These are phyloP conservation scores for Ogataea minuta DNA, from an alignment of 805 yeast species.

Conservation along the genomic window DNA sequence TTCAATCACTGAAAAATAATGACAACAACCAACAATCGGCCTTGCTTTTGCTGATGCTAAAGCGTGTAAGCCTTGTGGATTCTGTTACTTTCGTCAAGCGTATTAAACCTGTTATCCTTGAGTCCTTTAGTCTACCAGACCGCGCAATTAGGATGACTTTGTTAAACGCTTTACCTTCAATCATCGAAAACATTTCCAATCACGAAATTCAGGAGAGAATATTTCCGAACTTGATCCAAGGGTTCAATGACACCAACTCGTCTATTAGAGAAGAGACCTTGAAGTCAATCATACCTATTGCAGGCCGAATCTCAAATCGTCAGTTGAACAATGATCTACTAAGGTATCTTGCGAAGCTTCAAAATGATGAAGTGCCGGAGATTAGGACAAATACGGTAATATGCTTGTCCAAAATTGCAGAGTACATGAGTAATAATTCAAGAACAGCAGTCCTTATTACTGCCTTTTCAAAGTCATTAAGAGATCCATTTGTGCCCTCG, in stretches of 20 bases:
- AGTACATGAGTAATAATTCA: constrained; percentile 49
- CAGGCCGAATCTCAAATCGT: constrained; percentile 66
- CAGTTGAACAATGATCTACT: constrained; percentile 85
- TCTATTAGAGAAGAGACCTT: constrained; percentile 80
- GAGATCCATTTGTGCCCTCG: constrained; percentile 75
- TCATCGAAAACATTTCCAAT: constrained; percentile 49
- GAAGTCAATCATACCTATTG: constrained; percentile 55
- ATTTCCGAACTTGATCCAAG: constrained; percentile 67
- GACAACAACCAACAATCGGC: constrained; percentile 27
- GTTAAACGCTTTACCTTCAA: constrained; percentile 58
- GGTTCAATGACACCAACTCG: constrained; percentile 81
- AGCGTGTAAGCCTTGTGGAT: constrained; percentile 29
- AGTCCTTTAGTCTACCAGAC: constrained; percentile 65
- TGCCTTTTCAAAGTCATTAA: constrained; percentile 79
- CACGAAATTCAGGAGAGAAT: constrained; percentile 67
- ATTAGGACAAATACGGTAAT: constrained; percentile 76
- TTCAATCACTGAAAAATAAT: constrained; percentile 24
- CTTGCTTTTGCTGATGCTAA: constrained; percentile 42
- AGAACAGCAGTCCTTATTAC: constrained; percentile 78
- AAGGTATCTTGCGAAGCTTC: constrained; percentile 77
- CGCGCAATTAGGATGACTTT: constrained; percentile 75
- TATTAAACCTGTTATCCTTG: constrained; percentile 62
- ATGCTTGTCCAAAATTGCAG: constrained; percentile 64
- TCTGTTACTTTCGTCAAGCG: constrained; percentile 36
- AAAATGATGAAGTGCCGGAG: constrained; percentile 71